Evolutionary conservation across 2,329 filamentous ascomycete species (phyloP), one percentile per base, ranked within the genome.

Genomic region (Alternaria panax): DNA sequence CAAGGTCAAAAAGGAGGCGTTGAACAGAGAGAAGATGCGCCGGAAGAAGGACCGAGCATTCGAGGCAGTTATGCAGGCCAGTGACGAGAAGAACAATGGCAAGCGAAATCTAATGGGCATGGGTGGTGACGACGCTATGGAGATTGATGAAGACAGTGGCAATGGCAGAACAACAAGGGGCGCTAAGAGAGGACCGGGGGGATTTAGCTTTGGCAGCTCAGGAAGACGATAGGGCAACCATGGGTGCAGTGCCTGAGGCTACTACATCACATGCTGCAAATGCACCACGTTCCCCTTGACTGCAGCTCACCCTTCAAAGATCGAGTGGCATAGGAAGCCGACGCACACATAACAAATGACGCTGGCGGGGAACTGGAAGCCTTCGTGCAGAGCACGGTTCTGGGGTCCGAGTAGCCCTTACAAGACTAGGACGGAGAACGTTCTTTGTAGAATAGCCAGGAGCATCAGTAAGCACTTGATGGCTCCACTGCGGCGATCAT

Each of bases 1-100:
- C 14, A 82, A 79, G 30, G 88, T 97, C 62, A 88, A 87, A 66
- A 63, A 68, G 8, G 75, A 77, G 9, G 81, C 81, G 2, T 71
- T 76, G 52, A 72, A 76, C 53, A 70, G 79, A 28, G 72, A 82
- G 73, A 73, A 78, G 71, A 72, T 79, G 69, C 76, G 78, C 70
- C 66, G 75, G 64, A 80, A 79, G 77, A 79, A 69, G 70, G 78
- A 73, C 60, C 68, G 76, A 53, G 79, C 80, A 46, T 63, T 80
- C 28, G 78, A 78, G 47, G 64, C 66, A 11, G 64, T 62, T 20
- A 65, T 73, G 62, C 65, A 65, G 60, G 53, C 42, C 16, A 56
- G 42, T 9, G 73, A 76, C 6, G 74, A 77, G 41, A 76, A 75
- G 66, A 52, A 60, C 7, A 41, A 51, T n/a, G 68, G 64, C 57